Percentiles rank a stretch among this genome's conserved stretches.
Conservation (phyloP, 2,329 filamentous ascomycete species). For the Cladophialophora carrionii region DNA sequence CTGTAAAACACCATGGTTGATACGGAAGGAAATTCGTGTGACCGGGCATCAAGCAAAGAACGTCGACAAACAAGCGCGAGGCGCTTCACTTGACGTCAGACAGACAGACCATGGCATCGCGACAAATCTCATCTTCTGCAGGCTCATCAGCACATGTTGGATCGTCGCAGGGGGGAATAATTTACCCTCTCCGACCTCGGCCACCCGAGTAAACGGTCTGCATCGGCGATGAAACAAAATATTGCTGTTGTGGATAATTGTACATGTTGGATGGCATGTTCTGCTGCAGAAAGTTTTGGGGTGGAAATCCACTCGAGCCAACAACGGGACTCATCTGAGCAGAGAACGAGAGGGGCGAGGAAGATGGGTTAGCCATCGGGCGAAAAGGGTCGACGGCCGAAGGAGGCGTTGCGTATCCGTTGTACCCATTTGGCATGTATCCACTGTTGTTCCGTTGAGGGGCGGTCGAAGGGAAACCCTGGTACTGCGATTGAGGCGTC, state of each 20-base stretch:
- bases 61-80: background rate
- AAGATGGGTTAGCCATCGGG: constrained; percentile 46
- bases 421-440: constrained; percentile 49
- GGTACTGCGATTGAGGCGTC: constrained; percentile 60
- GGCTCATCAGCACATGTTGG: background rate
- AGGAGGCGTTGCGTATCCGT: constrained; percentile 49
- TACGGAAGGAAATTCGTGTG: constrained; percentile 13
- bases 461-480: constrained; percentile 55
- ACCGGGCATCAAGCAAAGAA: background rate
- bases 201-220: constrained; percentile 52
- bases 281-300: constrained; percentile 53
- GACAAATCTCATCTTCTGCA: constrained; percentile 1
- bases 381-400: constrained; percentile 49
- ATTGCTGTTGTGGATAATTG: constrained; percentile 53
- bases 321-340: constrained; percentile 52
- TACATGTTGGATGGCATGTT: constrained; percentile 53
- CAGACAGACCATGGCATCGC: background rate
- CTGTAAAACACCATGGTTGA: background rate
- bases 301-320: constrained; percentile 47
- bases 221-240: constrained; percentile 46
- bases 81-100: background rate
- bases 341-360: constrained; percentile 44
- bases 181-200: constrained; percentile 47
- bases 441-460: constrained; percentile 50
- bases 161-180: background rate